A percentile compares a stretch with the other conserved stretches of the same genome.
Conservation (phyloP, 768 basidiomycete species). For the Lactarius indigo region DNA sequence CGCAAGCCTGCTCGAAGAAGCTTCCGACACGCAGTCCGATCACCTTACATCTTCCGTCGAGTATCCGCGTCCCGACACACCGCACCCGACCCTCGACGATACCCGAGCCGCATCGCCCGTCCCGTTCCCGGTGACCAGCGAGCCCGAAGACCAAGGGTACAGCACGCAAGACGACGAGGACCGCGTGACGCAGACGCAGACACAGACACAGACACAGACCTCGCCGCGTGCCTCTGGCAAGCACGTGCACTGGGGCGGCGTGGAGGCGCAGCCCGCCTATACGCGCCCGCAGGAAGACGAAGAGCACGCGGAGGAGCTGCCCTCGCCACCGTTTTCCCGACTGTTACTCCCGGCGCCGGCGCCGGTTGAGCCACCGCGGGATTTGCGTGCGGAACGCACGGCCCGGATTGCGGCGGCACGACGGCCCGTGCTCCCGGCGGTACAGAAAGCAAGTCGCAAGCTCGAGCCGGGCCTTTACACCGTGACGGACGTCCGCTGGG, state of each 20-base stretch:
- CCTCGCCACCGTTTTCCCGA: constrained; percentile 19
- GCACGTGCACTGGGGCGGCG: constrained; percentile 22
- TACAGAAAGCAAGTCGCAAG: constrained; percentile 9
- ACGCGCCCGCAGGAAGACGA: constrained; percentile 12
- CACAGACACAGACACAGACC: not conserved
- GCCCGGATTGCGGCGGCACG: constrained; percentile 12
- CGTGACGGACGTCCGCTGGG: constrained; percentile 23
- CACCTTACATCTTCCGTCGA: constrained; percentile 18
- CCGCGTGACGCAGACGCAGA: not conserved
- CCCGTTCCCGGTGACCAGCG: constrained; percentile 14
- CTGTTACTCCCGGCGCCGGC: constrained; percentile 15
- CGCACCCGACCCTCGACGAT: constrained; percentile 14
- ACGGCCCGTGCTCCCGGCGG: not conserved
- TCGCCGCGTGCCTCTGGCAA: constrained; percentile 4
- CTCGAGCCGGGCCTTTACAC: constrained; percentile 24
- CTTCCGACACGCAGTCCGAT: constrained; percentile 19
- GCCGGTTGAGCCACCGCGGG: not conserved
- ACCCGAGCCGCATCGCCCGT: constrained; percentile 2
- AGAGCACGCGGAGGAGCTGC: constrained; percentile 5
- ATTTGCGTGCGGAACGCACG: constrained; percentile 15
- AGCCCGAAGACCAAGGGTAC: constrained; percentile 24
- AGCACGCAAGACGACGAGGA: constrained; percentile 25
- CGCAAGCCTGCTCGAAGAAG: constrained; percentile 1
- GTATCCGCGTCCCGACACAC: constrained; percentile 15
- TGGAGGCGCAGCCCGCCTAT: constrained; percentile 19